Evolutionary conservation across 176 grass and related monocot genomes (phyloP).

Genomic region (Oryza rufipogon): DNA sequence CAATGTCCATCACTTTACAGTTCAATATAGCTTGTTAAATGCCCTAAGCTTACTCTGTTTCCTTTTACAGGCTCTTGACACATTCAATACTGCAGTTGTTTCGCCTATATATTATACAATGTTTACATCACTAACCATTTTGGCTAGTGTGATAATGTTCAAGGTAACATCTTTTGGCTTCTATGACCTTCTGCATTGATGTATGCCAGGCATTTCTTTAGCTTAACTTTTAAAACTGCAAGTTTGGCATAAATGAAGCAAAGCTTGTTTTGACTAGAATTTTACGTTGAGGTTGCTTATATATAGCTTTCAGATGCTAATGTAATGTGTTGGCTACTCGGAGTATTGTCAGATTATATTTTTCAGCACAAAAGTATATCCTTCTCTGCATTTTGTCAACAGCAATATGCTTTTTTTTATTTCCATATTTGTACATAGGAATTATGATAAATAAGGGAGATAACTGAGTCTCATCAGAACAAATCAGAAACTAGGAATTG

Average conservation of each 20-base stretch:
- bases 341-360: neutral
- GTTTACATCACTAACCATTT: constrained; percentile 95
- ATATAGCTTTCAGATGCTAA: neutral
- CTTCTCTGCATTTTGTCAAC: neutral
- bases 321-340: neutral
- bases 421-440: neutral
- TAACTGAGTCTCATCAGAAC: neutral
- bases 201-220: neutral
- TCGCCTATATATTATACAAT: constrained; percentile 96
- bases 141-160: constrained; percentile 98
- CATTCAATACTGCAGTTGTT: constrained; percentile 93
- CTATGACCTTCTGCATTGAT: neutral
- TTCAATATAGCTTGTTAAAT: neutral
- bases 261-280: constrained; percentile 16
- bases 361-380: neutral
- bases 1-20: neutral
- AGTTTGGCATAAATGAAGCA: constrained; percentile 19
- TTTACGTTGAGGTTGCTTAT: neutral
- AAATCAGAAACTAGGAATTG: neutral
- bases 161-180: constrained; percentile 65
- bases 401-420: neutral
- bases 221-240: constrained; percentile 1
- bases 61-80: constrained; percentile 84
- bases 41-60: constrained; percentile 25
- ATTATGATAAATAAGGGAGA: neutral